Percentiles rank a stretch among this genome's conserved stretches.
phyloP scores from a whole-genome alignment of 2,329 filamentous ascomycete genomes.

The Juglanconis sp. region DNA sequence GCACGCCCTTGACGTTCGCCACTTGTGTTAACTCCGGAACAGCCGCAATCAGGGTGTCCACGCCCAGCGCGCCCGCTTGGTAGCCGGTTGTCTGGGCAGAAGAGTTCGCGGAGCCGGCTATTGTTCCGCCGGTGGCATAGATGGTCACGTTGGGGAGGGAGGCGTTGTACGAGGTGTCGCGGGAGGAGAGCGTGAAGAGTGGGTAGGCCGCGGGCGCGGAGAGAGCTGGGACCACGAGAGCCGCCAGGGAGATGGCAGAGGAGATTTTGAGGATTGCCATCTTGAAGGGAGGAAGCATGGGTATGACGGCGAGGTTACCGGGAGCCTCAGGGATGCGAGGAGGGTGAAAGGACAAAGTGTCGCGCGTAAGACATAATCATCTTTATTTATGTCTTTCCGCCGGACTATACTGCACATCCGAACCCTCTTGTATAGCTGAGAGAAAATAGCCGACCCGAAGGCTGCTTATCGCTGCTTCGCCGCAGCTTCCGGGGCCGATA shows the following conservation, averaged over 20 bases:
- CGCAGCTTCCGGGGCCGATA: too few relatives aligned
- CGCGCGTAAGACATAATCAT: too few relatives aligned
- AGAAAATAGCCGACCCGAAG: too few relatives aligned
- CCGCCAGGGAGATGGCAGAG: too few relatives aligned
- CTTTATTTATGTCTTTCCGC: too few relatives aligned
- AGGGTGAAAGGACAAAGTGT: too few relatives aligned
- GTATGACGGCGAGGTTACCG: too few relatives aligned
- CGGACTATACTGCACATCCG: too few relatives aligned
- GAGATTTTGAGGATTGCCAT: neutral
- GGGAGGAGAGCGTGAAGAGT: neutral
- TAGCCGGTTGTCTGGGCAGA: constrained; percentile 45
- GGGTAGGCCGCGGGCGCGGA: neutral
- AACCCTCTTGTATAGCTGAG: too few relatives aligned
- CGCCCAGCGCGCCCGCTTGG: constrained; percentile 40
- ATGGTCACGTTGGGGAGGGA: constrained; percentile 54
- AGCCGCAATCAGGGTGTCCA: constrained; percentile 49
- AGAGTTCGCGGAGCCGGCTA: constrained; percentile 49
- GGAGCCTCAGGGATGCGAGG: too few relatives aligned
- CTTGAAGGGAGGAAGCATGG: neutral
- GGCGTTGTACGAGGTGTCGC: constrained; percentile 12
- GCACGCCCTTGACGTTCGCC: constrained; percentile 51
- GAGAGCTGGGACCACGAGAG: too few relatives aligned
- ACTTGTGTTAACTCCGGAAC: constrained; percentile 53
- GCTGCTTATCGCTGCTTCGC: too few relatives aligned
- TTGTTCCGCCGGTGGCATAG: constrained; percentile 57